These are phyloP conservation scores for Fragilaria crotonensis DNA, from an alignment of 108 stramenopile species.

Conservation along the genomic window DNA sequence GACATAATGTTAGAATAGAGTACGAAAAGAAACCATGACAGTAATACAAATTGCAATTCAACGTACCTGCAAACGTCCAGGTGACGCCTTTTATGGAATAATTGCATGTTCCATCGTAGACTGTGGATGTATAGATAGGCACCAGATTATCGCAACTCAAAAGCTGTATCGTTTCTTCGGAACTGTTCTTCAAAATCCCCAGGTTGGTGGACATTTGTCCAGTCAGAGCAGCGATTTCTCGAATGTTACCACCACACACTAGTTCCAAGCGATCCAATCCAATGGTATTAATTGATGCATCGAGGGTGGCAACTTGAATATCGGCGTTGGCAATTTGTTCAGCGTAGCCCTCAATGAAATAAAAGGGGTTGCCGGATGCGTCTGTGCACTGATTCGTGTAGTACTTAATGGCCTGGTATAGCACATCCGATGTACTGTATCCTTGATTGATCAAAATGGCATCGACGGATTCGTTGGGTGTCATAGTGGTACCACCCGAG, in stretches of 20 bases:
- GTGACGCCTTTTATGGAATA: not conserved
- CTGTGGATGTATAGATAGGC: constrained; percentile 21
- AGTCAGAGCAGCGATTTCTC: constrained; percentile 9
- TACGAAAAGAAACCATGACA: not conserved
- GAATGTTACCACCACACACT: constrained; percentile 24
- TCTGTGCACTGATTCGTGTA: constrained; percentile 12
- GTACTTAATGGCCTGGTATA: not conserved
- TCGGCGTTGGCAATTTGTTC: constrained; percentile 6
- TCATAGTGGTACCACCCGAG: constrained; percentile 3
- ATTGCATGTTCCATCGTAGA: constrained; percentile 22
- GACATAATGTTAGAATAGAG: not conserved
- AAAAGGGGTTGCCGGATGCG: constrained; percentile 14
- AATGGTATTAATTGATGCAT: not conserved
- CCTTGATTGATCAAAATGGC: constrained; percentile 11
- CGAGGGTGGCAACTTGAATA: not conserved
- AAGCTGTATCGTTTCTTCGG: constrained; percentile 11
- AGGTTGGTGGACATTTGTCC: constrained; percentile 10
- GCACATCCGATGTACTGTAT: not conserved
- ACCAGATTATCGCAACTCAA: constrained; percentile 25
- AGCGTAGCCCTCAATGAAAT: constrained; percentile 21
- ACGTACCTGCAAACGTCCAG: not conserved
- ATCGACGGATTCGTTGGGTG: constrained; percentile 18
- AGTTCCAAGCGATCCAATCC: constrained; percentile 12
- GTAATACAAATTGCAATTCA: not conserved
- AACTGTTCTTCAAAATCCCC: constrained; percentile 9